Evolutionary conservation across 2,329 filamentous ascomycete species (phyloP).

Genomic region (Colletotrichum sp.): DNA sequence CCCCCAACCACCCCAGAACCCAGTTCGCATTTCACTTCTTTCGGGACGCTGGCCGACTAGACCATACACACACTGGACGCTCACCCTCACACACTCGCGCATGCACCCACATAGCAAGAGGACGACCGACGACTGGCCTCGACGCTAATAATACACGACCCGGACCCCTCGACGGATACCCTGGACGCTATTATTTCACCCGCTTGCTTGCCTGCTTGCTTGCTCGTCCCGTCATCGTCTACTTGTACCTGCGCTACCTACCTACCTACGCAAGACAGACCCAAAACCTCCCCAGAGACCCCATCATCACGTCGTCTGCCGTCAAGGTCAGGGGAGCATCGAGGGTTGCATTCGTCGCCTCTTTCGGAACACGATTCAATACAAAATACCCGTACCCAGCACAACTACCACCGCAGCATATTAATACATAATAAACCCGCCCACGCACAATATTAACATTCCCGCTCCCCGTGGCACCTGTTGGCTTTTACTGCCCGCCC

Average conservation of each 20-base stretch:
- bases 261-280: not conserved
- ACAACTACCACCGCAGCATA: not conserved
- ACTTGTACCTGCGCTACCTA: not conserved
- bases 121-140: not conserved
- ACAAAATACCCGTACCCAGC: not conserved
- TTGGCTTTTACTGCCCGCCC: not conserved
- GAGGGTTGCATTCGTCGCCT: constrained; percentile 10
- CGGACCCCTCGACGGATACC: not conserved
- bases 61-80: not conserved
- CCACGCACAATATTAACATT: not conserved
- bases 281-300: not conserved
- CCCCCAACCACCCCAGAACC: not conserved
- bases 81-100: not conserved
- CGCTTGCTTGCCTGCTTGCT: not conserved
- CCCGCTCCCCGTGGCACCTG: constrained; percentile 2
- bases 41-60: not conserved
- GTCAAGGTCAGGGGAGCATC: constrained; percentile 15
- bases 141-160: not conserved
- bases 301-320: not conserved
- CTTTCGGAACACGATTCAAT: not conserved
- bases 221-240: not conserved
- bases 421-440: constrained; percentile 9
- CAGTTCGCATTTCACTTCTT: not conserved
- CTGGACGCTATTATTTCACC: not conserved
- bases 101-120: not conserved